Evolutionary conservation across 148 eudicot species (phyloP), one percentile per base, ranked within the genome.

Genomic region (Camellia sinensis): DNA sequence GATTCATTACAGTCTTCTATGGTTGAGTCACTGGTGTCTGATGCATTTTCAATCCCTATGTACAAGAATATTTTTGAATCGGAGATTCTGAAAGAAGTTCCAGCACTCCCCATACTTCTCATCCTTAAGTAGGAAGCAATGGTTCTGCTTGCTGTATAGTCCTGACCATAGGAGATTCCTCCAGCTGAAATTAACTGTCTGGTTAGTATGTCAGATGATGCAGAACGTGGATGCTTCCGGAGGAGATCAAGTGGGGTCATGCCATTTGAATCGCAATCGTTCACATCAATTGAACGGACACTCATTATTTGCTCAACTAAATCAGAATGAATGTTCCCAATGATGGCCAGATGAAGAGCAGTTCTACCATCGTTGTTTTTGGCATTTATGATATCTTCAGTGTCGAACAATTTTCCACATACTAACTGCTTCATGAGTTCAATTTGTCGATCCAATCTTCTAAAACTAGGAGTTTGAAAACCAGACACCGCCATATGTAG

Each of bases 241-340:
- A 93, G 95, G 62, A 90, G 85, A 79, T 93, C 97, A 61, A 93
- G 95, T 2, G 97, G 92, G 69, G 97, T 92, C 89, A 88, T 82
- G 12, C 92, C 92, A 45, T 86, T 86, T 67, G 76, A 52, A 74
- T 93, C 97, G 43, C 89, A 86, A 67, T 83, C 79, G 68, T 93
- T 93, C 62, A 92, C 88, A 64, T 91, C 79, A 52, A 90, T 85
- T 66, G 48, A 85, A 3, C 82, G 85, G 43, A 87, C 90, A 37
- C 79, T 89, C 97, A 89, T 90, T 53, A 93, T 82, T 65, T 87
- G 78, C 67, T 93, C 87, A 37, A 90, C 92, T 17, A 93, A 82
- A 80, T 92, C 85, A 22, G 90, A 84, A 80, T 90, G 95, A 57
- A 90, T 79, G 60, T 93, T 90, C 74, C 91, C 92, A 3, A 83